Percentiles rank a stretch among this genome's conserved stretches.
phyloP scores from a whole-genome alignment of 805 yeast genomes.

The Nakazawaea pomicola region DNA sequence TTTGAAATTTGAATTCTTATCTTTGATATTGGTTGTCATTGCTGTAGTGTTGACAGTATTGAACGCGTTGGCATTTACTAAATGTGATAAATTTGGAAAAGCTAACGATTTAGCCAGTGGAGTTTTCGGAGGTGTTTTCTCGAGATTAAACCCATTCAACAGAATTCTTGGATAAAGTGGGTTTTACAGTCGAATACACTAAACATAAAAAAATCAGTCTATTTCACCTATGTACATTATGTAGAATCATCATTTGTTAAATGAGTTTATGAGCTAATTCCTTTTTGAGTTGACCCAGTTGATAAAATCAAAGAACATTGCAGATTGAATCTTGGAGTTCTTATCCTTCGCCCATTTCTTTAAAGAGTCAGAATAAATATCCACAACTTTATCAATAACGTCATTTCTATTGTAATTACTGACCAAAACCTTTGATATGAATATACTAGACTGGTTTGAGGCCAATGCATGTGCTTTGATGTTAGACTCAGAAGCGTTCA shows the following conservation, averaged over 20 bases:
- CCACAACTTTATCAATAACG: constrained; percentile 40
- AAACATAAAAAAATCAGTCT: no score
- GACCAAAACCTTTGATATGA: constrained; percentile 53
- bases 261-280: neutral
- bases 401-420: constrained; percentile 27
- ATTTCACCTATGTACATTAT: no score
- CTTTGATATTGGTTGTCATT: constrained; percentile 57
- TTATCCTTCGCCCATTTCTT: constrained; percentile 54
- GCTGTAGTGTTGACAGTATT: constrained; percentile 71
- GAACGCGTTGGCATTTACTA: constrained; percentile 84
- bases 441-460: constrained; percentile 62
- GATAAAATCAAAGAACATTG: constrained; percentile 68
- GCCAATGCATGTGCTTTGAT: constrained; percentile 50
- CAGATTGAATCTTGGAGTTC: constrained; percentile 43
- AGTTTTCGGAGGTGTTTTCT: constrained; percentile 43
- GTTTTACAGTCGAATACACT: neutral
- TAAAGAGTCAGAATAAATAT: constrained; percentile 50
- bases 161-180: constrained; percentile 4
- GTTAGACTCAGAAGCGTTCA: constrained; percentile 34
- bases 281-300: constrained; percentile 70
- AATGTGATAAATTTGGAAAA: constrained; percentile 88
- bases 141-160: constrained; percentile 40
- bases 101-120: constrained; percentile 64
- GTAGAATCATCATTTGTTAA: no score
- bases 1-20: constrained; percentile 68